Base-by-base conservation (phyloP, 306 rosid genomes). In the Castanospermum australe region DNA sequence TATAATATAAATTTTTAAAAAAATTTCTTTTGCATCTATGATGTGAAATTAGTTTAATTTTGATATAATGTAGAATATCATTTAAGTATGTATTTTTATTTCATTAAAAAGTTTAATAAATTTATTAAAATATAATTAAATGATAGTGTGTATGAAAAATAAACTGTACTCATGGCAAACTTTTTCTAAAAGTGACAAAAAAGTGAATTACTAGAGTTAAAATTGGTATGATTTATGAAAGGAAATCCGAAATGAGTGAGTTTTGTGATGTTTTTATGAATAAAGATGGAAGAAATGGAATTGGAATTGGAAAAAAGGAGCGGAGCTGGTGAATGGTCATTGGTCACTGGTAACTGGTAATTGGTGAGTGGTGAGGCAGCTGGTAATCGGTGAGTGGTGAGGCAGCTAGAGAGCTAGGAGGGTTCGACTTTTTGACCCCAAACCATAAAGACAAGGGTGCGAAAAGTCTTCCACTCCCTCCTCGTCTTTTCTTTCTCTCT, bases 341-440 rank as follows among this genome's bases (percentile, higher is more conserved):
- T n/a, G n/a, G n/a, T n/a, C n/a, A n/a, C n/a, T n/a, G n/a, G n/a
- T n/a, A n/a, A n/a, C 15, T 47, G 52, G 52, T 47, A 0, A 15
- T 0, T 13, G 18, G 52, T 45, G 6, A 2, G 6, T 14, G 51
- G 51, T 45, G n/a, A 6, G 0, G n/a, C n/a, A n/a, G n/a, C n/a
- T 50, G 24, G 56, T 50, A 22, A 50, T 4, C 6, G 24, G 22
- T 50, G 24, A 50, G 69, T 52, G 30, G 76, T 60, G 75, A 20
- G 83, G 73, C 35, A 4, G 88, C 52, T 79, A 64, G 61, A 71
- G 75, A 67, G 89, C 79, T 78, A 73, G 36, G 81, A 73, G 65
- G 86, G 80, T 80, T 79, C 86, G 70, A 44, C 79, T 69, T 87
- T 81, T 87, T 87, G 72, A 77, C 88, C 88, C 76, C 77, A 33